Conservation (phyloP, 2,329 filamentous ascomycete genomes). For the Thelonectria discophora region DNA sequence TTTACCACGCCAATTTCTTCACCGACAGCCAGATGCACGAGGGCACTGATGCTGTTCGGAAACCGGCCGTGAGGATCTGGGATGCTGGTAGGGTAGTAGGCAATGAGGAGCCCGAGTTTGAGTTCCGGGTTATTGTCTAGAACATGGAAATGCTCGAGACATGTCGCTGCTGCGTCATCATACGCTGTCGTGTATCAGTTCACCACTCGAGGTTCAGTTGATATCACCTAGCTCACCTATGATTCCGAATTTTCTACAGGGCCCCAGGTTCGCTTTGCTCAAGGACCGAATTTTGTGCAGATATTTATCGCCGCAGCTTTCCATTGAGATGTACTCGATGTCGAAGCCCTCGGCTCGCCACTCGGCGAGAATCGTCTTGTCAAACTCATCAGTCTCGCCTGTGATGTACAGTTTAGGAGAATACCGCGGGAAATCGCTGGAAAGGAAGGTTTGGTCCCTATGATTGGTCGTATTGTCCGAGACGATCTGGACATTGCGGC, state of each 20-base stretch:
- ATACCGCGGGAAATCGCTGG: constrained; percentile 49
- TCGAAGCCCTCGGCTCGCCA: constrained; percentile 56
- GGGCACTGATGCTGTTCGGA: constrained; percentile 49
- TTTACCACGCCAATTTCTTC: constrained; percentile 53
- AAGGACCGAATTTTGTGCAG: constrained; percentile 46
- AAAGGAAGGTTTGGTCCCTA: constrained; percentile 54
- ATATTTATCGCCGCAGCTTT: constrained; percentile 47
- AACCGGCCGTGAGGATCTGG: constrained; percentile 54
- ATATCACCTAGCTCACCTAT: constrained; percentile 44
- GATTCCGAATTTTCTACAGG: constrained; percentile 56
- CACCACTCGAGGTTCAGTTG: neutral
- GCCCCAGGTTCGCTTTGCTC: constrained; percentile 45
- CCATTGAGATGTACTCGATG: constrained; percentile 54
- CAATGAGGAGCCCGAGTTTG: constrained; percentile 53
- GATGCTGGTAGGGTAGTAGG: constrained; percentile 56
- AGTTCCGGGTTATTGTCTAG: constrained; percentile 56
- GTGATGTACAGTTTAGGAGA: constrained; percentile 54
- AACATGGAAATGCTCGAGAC: constrained; percentile 56
- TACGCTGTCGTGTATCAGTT: constrained; percentile 45
- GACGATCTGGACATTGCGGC: constrained; percentile 44
- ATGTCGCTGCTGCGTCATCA: constrained; percentile 54
- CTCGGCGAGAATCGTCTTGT: constrained; percentile 47
- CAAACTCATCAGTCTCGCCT: constrained; percentile 54
- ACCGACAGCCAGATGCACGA: constrained; percentile 53
- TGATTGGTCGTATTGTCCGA: constrained; percentile 49